A percentile compares a stretch with the other conserved stretches of the same genome.
phyloP scores from a whole-genome alignment of 495 filamentous ascomycete species.

The Platismatia glauca region DNA sequence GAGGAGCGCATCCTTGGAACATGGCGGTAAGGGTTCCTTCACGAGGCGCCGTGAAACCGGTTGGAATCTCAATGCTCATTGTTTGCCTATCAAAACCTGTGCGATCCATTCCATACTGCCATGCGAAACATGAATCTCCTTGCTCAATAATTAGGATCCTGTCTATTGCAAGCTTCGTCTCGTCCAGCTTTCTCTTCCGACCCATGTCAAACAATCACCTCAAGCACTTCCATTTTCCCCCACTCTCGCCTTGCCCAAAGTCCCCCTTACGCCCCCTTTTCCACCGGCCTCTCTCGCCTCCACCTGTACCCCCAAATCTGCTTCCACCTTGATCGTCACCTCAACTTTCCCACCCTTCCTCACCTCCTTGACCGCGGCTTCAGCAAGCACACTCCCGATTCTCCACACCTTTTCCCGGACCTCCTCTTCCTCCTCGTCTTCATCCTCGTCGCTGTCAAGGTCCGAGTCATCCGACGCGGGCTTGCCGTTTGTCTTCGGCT shows the following conservation, averaged over 20 bases:
- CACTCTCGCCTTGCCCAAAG: conserved; percentile 40
- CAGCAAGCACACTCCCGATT: conserved; percentile 71
- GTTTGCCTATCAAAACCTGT: not conserved
- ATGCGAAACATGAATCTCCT: not conserved
- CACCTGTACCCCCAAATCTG: conserved; percentile 67
- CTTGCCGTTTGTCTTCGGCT: conserved; percentile 43
- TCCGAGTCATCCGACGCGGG: conserved; percentile 51
- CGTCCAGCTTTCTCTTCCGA: not conserved
- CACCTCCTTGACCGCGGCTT: conserved; percentile 70
- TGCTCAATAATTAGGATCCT: not conserved
- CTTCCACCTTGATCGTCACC: conserved; percentile 76
- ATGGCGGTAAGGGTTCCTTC: not conserved
- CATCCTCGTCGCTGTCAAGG: conserved; percentile 52
- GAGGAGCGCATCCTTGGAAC: not conserved
- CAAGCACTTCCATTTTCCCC: conserved; percentile 36
- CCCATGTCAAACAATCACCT: no score
- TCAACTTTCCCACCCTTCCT: conserved; percentile 89
- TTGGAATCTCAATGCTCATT: not conserved
- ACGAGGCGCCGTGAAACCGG: not conserved
- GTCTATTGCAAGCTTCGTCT: not conserved
- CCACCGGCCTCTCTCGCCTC: conserved; percentile 78
- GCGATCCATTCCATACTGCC: not conserved
- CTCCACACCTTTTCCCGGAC: conserved; percentile 87
- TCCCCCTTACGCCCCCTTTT: conserved; percentile 75
- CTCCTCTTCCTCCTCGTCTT: conserved; percentile 86